Conservation (phyloP, 345 rosid genomes). For the Citropsis articulata region DNA sequence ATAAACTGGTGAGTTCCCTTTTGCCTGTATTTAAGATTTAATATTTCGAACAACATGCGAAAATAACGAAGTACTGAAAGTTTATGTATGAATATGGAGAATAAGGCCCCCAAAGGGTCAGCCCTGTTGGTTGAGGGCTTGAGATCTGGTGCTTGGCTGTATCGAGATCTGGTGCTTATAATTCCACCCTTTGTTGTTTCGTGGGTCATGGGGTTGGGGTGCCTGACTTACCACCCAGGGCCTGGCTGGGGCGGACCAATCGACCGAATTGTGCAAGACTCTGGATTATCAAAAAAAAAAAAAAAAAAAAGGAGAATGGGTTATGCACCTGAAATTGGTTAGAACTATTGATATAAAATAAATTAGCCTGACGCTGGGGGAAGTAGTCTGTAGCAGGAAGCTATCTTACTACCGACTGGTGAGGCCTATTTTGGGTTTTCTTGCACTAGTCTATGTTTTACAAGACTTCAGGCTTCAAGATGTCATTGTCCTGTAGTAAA, state of each 20-base stretch:
- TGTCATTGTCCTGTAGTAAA: not conserved
- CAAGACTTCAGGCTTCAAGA: not conserved
- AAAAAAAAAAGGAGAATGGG: not conserved
- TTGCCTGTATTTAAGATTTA: not conserved
- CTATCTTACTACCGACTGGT: not conserved
- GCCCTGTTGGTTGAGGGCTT: too few species aligned
- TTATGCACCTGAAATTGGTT: not conserved
- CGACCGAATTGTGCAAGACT: too few species aligned
- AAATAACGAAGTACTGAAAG: not conserved
- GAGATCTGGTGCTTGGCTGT: too few species aligned
- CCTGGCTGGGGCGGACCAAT: too few species aligned
- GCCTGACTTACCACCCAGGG: too few species aligned
- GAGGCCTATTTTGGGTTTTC: not conserved
- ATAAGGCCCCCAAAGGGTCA: not conserved
- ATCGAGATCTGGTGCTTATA: too few species aligned
- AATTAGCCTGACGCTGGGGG: not conserved
- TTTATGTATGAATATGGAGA: not conserved
- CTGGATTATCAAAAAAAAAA: too few species aligned
- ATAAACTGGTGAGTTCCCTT: conserved; percentile 53
- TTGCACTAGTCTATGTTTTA: not conserved
- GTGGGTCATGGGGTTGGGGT: too few species aligned
- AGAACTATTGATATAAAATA: not conserved
- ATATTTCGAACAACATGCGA: not conserved
- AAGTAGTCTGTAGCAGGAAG: too few species aligned
- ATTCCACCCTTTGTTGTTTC: too few species aligned